Conservation (phyloP, 306 rosid species). For the Fragaria iinumae region DNA sequence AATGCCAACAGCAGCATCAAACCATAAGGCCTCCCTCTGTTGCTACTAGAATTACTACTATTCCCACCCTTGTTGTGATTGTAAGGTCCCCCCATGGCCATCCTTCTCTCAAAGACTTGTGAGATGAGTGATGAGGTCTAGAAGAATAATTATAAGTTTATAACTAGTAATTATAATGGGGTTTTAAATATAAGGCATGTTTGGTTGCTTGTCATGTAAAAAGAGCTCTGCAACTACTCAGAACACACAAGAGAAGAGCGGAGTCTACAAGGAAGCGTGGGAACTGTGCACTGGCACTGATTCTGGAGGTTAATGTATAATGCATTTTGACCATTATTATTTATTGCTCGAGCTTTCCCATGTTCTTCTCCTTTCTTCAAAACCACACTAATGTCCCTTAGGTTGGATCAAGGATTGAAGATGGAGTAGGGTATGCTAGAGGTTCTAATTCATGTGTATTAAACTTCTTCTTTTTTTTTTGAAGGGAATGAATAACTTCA, state of each 20-base stretch:
- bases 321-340: not conserved
- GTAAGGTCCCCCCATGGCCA: slow-evolving; percentile 25
- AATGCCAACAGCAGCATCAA: slow-evolving; percentile 60
- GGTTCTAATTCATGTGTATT: too few relatives aligned
- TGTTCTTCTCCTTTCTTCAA: not conserved
- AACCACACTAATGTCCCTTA: not conserved
- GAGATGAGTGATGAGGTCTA: not conserved
- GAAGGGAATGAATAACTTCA: too few relatives aligned
- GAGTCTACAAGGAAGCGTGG: slow-evolving; percentile 49
- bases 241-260: slow-evolving; percentile 18
- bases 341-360: slow-evolving; percentile 2
- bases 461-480: too few relatives aligned
- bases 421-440: too few relatives aligned
- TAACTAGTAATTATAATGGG: not conserved
- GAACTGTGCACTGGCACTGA: slow-evolving; percentile 49
- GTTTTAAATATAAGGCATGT: not conserved
- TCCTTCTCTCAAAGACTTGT: not conserved
- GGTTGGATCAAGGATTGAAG: not conserved
- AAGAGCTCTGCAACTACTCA: slow-evolving; percentile 54
- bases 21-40: slow-evolving; percentile 47
- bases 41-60: slow-evolving; percentile 3
- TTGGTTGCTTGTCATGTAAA: slow-evolving; percentile 77
- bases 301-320: slow-evolving; percentile 19
- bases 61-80: slow-evolving; percentile 23
- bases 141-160: not conserved